Conservation (phyloP, 2,329 filamentous ascomycete species). For the Phaeosphaeria sp. region DNA sequence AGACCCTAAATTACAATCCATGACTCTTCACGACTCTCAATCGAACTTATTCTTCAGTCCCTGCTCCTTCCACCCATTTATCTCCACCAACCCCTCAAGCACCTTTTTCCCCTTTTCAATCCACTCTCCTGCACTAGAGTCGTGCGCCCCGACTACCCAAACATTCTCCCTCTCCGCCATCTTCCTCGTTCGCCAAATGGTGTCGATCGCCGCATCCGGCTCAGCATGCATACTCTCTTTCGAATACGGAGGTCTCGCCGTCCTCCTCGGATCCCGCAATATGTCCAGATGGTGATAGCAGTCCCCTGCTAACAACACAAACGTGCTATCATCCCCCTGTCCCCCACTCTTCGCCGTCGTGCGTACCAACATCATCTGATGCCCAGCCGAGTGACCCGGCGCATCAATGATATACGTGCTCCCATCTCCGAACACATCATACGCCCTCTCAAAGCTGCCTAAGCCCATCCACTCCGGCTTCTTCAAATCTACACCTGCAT, state of each 20-base stretch:
- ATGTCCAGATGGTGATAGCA: conserved; percentile 40
- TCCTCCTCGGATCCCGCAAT: conserved; percentile 34
- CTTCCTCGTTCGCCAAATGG: conserved; percentile 30
- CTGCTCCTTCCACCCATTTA: conserved; percentile 34
- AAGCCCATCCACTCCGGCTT: conserved; percentile 47
- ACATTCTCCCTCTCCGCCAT: conserved; percentile 31
- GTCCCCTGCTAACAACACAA: conserved; percentile 42
- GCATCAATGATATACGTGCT: conserved; percentile 58
- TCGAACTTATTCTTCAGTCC: conserved; percentile 30
- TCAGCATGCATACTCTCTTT: conserved; percentile 39
- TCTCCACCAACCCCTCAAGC: conserved; percentile 30
- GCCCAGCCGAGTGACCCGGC: conserved; percentile 61
- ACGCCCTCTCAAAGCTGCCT: conserved; percentile 51
- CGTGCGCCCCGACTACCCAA: conserved; percentile 43
- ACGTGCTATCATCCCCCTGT: conserved; percentile 17
- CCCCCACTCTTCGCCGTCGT: conserved; percentile 13
- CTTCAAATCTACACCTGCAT: conserved; percentile 35
- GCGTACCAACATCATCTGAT: conserved; percentile 52
- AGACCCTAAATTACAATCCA: not conserved
- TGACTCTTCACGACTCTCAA: not conserved
- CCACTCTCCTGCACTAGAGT: conserved; percentile 33
- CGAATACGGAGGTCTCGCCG: conserved; percentile 37
- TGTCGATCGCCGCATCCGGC: conserved; percentile 35
- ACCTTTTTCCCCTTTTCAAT: conserved; percentile 27
- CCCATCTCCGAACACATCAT: conserved; percentile 59